Percentiles rank a stretch among this genome's conserved stretches.
Conservation (phyloP, 108 stramenopile genomes). For the Seminavis robusta region DNA sequence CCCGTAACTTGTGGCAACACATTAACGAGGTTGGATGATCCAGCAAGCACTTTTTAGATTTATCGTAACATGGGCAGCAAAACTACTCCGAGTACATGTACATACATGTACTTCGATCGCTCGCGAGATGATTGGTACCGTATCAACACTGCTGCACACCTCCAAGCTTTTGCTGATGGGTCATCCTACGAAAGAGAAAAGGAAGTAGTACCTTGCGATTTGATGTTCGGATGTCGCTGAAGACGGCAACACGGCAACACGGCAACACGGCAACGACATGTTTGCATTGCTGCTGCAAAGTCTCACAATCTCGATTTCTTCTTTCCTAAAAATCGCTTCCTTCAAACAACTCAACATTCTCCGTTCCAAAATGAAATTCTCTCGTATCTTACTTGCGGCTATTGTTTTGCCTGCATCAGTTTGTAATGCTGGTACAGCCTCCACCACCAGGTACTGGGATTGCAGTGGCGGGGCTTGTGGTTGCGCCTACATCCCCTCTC, state of each 20-base stretch:
- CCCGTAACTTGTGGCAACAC: too few species aligned
- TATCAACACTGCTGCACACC: too few species aligned
- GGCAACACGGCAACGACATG: background rate
- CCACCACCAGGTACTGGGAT: constrained; percentile 3
- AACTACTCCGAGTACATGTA: background rate
- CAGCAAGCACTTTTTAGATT: background rate
- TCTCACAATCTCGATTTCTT: background rate
- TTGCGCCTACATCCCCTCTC: background rate
- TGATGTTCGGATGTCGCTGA: too few species aligned
- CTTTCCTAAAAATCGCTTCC: background rate
- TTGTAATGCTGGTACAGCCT: background rate
- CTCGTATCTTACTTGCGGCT: background rate
- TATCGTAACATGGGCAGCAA: background rate
- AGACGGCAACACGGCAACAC: too few species aligned
- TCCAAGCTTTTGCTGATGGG: too few species aligned
- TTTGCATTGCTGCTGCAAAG: background rate
- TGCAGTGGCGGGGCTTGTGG: constrained; percentile 10
- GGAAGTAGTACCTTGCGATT: too few species aligned
- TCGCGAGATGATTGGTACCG: too few species aligned
- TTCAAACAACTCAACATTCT: background rate
- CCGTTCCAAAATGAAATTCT: background rate
- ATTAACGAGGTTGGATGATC: too few species aligned
- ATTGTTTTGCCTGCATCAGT: background rate
- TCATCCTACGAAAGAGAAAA: too few species aligned
- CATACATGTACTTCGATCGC: background rate